Percentiles rank a stretch among this genome's conserved stretches.
Evolutionary conservation across 2,329 filamentous ascomycete genomes (phyloP).

Genomic region (Geosmithia morbida): DNA sequence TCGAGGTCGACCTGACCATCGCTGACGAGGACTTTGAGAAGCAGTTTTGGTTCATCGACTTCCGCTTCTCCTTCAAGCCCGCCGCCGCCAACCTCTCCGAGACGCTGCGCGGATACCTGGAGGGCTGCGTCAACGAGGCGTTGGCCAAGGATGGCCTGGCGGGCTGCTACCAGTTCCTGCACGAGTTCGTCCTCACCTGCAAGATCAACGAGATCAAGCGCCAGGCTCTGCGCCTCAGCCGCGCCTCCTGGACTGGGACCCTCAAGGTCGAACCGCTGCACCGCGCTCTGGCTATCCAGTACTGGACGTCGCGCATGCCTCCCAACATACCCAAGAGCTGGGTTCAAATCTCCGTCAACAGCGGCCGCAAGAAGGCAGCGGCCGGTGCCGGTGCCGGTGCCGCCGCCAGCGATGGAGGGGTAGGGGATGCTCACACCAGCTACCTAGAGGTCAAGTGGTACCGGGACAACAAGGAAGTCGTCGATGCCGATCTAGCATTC

Average conservation of each 20-base stretch:
- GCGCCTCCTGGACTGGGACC: slow-evolving; percentile 62
- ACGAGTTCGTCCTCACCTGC: slow-evolving; percentile 77
- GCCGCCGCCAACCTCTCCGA: slow-evolving; percentile 46
- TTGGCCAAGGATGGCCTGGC: slow-evolving; percentile 56
- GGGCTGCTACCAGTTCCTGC: slow-evolving; percentile 75
- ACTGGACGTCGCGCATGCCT: slow-evolving; percentile 55
- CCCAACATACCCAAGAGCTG: slow-evolving; percentile 61
- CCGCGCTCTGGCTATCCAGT: slow-evolving; percentile 74
- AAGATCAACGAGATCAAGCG: slow-evolving; percentile 73
- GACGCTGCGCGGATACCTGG: slow-evolving; percentile 49
- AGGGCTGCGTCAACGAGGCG: slow-evolving; percentile 56
- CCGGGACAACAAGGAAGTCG: slow-evolving; percentile 62
- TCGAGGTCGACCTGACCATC: slow-evolving; percentile 86
- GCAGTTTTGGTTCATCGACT: slow-evolving; percentile 90
- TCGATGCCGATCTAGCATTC: slow-evolving; percentile 51
- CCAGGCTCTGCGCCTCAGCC: slow-evolving; percentile 59
- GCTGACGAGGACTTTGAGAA: slow-evolving; percentile 70
- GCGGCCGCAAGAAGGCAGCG: slow-evolving; percentile 31
- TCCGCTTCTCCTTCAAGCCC: slow-evolving; percentile 71
- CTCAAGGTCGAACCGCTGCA: slow-evolving; percentile 68
- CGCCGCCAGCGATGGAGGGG: too few species aligned
- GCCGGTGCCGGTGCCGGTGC: slow-evolving; percentile 6
- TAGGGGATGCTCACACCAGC: slow-evolving; percentile 21
- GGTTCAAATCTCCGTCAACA: slow-evolving; percentile 75
- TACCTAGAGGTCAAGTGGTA: slow-evolving; percentile 64